Conservation (phyloP, 495 filamentous ascomycete species). For the Parathielavia appendiculata region DNA sequence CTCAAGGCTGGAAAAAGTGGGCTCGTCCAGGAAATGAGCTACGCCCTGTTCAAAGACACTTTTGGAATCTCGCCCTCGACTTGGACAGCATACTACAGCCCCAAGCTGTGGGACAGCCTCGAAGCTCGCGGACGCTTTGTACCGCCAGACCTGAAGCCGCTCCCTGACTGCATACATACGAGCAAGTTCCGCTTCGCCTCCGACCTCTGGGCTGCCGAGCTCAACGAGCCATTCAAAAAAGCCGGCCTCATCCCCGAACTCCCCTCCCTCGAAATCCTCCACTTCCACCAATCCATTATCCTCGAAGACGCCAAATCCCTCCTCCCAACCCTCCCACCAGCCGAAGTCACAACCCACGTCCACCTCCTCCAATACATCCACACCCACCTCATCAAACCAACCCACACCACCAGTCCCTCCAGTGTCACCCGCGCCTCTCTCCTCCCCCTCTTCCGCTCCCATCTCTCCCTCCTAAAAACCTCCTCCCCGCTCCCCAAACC, state of each 20-base stretch:
- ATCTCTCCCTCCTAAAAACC: not conserved
- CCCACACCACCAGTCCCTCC: not conserved
- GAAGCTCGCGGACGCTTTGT: slow-evolving; percentile 17
- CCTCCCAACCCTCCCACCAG: slow-evolving; percentile 3
- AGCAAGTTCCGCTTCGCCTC: not conserved
- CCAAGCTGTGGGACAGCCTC: slow-evolving; percentile 18
- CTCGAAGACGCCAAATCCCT: slow-evolving; percentile 20
- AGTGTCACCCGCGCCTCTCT: not conserved
- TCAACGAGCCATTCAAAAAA: slow-evolving; percentile 1
- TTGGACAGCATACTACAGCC: slow-evolving; percentile 21
- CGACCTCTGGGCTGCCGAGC: not conserved
- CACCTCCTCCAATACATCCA: slow-evolving; percentile 20
- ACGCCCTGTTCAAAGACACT: slow-evolving; percentile 11
- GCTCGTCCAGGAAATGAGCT: slow-evolving; percentile 16
- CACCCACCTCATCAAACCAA: slow-evolving; percentile 1
- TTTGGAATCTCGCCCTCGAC: slow-evolving; percentile 12
- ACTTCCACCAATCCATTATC: slow-evolving; percentile 23
- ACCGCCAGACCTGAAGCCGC: slow-evolving; percentile 22
- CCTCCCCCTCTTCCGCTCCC: slow-evolving; percentile 5
- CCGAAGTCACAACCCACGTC: slow-evolving; percentile 7
- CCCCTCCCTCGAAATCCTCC: slow-evolving; percentile 19
- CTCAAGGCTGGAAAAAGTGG: not conserved
- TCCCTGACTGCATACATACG: slow-evolving; percentile 13
- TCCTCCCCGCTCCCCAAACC: not conserved
- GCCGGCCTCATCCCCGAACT: slow-evolving; percentile 22